Evolutionary conservation across 441 rosid species (phyloP), one percentile per base, ranked within the genome.

Genomic region (Jatropha multifida): DNA sequence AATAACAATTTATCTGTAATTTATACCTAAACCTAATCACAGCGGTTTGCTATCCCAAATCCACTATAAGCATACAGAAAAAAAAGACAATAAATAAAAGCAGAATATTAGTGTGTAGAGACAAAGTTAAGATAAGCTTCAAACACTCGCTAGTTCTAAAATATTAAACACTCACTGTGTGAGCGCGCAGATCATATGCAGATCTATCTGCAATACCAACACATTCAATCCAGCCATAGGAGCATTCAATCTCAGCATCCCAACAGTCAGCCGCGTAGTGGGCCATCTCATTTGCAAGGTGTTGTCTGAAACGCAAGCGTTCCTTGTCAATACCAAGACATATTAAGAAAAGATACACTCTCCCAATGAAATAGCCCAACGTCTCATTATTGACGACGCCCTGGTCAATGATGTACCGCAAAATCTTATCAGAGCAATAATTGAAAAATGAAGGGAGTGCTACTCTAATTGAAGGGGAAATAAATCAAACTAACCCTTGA

Each of bases 131-230:
- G 65, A 18, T 64, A 66, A n/a, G 58, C 10, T 61, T 59, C 14
- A 18, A 71, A 38, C 59, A 55, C 40, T 42, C 1, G 27, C n/a
- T 18, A 37, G 4, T 71, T 13, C 32, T 58, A 11, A 18, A 14
- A 38, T 11, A 42, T 60, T 23, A 3, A 23, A 58, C 51, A 20
- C 82, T 79, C 80, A 91, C 96, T 59, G 90, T 64, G 74, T 89
- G 93, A 75, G 96, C 92, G 61, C 41, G 78, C 80, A 91, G 74
- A 78, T 91, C 94, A 85, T 84, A 89, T 5, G 96, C 92, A 84
- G 96, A 91, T 73, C 96, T 86, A 81, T 89, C 96, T 41, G 94
- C 96, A 76, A 89, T 89, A 61, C 96, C 94, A 65, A 91, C 96
- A 77, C 96, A 91, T 80, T 89, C 94, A 51, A 91, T 85, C 96